A percentile compares a stretch with the other conserved stretches of the same genome.
Conservation (phyloP, 1,284 basidiomycete genomes). For the Coniferiporia sulphurascens region DNA sequence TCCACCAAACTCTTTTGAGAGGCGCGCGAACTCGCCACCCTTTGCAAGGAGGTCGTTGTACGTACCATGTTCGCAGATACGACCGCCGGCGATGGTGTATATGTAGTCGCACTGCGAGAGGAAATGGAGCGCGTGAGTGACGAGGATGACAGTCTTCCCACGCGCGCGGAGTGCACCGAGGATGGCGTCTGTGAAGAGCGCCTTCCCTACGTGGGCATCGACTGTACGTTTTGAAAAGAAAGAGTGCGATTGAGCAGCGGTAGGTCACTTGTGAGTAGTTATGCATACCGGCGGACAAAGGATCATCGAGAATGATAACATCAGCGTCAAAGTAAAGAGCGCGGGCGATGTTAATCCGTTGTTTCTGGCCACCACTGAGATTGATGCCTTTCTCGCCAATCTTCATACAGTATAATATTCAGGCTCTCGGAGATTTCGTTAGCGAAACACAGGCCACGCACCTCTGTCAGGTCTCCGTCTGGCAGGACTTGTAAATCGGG, state of each 20-base stretch:
- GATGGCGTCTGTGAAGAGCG: constrained; percentile 66
- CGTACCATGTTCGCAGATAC: constrained; percentile 61
- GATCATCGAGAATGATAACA: constrained; percentile 69
- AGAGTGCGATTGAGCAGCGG: neutral
- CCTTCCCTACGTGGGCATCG: constrained; percentile 67
- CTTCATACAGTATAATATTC: constrained; percentile 26
- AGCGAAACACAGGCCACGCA: constrained; percentile 23
- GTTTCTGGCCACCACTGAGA: constrained; percentile 57
- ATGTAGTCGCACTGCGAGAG: constrained; percentile 63
- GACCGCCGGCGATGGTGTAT: constrained; percentile 55
- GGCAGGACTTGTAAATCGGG: constrained; percentile 69
- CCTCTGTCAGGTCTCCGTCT: constrained; percentile 72
- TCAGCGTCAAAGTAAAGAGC: constrained; percentile 72
- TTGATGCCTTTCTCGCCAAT: constrained; percentile 67
- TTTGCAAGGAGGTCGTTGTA: constrained; percentile 50
- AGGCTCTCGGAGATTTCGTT: neutral
- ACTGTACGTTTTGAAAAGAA: constrained; percentile 31
- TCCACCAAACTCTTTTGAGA: constrained; percentile 64
- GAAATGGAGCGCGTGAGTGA: constrained; percentile 74
- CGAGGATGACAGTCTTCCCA: constrained; percentile 65
- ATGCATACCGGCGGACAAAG: constrained; percentile 57
- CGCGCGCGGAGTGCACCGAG: constrained; percentile 44
- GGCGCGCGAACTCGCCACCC: constrained; percentile 53
- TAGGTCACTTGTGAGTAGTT: no score
- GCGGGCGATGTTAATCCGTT: constrained; percentile 67